phyloP scores from a whole-genome alignment of 257 asterid genomes.

The Solanum pimpinellifolium region DNA sequence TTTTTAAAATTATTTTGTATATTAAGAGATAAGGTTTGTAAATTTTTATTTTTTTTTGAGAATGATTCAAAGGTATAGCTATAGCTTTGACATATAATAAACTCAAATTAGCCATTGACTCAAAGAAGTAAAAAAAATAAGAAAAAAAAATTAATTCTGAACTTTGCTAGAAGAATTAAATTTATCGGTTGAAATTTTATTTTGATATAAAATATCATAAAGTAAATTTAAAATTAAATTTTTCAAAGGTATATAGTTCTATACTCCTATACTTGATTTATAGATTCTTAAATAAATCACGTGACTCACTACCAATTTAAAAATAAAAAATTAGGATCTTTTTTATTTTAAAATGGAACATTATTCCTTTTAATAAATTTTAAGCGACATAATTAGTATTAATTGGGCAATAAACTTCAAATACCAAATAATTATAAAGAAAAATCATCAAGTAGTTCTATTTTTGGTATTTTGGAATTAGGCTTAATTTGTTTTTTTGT shows the following conservation, averaged over 20 bases:
- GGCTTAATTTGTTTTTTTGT: not conserved
- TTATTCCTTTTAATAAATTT: not conserved
- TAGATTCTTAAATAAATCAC: not conserved
- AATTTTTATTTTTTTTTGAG: accelerated
- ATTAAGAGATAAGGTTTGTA: too few relatives aligned
- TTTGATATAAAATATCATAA: not conserved
- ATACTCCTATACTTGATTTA: not conserved
- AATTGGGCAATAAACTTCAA: not conserved
- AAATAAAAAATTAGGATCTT: not conserved
- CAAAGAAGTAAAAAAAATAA: too few relatives aligned
- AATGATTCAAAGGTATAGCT: too few relatives aligned
- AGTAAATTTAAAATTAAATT: too few relatives aligned
- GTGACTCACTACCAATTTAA: not conserved
- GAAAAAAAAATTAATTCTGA: too few relatives aligned
- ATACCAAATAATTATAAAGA: not conserved
- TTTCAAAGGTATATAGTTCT: not conserved
- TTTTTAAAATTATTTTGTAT: not conserved
- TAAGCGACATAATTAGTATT: not conserved
- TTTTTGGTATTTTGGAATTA: not conserved
- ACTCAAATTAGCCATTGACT: too few relatives aligned
- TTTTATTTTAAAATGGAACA: not conserved
- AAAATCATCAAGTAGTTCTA: not conserved
- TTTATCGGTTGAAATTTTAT: too few relatives aligned
- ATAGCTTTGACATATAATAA: too few relatives aligned
- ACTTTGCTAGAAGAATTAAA: not conserved